Evolutionary conservation across 495 filamentous ascomycete species (phyloP).

Genomic region (Penicillium malachiteum): DNA sequence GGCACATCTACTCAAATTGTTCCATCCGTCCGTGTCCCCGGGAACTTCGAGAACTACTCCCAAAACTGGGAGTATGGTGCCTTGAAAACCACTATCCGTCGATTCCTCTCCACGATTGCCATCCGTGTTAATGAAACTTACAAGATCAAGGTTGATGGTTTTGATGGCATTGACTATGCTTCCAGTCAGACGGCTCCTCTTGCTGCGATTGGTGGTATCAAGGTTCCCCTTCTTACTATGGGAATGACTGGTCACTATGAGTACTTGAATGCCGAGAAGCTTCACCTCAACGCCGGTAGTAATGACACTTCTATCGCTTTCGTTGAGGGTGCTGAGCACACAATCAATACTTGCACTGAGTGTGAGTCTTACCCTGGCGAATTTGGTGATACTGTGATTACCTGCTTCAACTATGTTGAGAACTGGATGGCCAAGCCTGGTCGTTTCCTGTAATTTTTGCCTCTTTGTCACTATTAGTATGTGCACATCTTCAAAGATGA

Average conservation of each 20-base stretch:
- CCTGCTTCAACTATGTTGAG: constrained; percentile 2
- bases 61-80: constrained; percentile 2
- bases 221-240: constrained; percentile 13
- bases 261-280: constrained; percentile 16
- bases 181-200: constrained; percentile 8
- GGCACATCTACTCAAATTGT: constrained; percentile 10
- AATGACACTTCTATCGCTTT: constrained; percentile 12
- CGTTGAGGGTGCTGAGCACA: constrained; percentile 12
- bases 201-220: constrained; percentile 1
- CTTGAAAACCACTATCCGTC: constrained; percentile 11
- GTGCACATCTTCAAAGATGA: too few relatives aligned
- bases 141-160: not conserved
- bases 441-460: constrained; percentile 3
- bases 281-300: constrained; percentile 8
- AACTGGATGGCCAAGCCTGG: not conserved
- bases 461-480: too few relatives aligned
- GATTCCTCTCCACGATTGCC: constrained; percentile 8
- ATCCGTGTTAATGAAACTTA: constrained; percentile 8
- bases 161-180: constrained; percentile 8
- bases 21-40: constrained; percentile 5
- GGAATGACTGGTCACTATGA: constrained; percentile 17
- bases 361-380: constrained; percentile 13
- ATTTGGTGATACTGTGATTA: constrained; percentile 5
- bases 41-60: not conserved
- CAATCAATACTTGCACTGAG: constrained; percentile 9